phyloP scores from a whole-genome alignment of 2,329 filamentous ascomycete genomes.

The Ilyonectria destructans region DNA sequence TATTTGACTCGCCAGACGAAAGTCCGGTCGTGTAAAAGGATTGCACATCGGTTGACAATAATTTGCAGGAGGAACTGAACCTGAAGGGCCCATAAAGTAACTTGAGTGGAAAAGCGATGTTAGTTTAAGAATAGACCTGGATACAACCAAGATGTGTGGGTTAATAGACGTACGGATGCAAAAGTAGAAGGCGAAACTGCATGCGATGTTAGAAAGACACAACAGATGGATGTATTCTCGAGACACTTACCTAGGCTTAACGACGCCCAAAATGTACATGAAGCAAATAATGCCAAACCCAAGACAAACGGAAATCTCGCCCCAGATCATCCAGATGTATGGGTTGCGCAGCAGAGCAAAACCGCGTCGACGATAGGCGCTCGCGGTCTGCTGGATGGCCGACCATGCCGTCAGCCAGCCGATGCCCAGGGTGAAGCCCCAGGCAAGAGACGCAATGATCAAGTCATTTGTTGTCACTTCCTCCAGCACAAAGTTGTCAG shows the following conservation, averaged over 20 bases:
- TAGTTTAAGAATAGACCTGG: neutral
- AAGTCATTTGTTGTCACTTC: conserved; percentile 30
- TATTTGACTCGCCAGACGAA: too few relatives aligned
- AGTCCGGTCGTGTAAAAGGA: too few relatives aligned
- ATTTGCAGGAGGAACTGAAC: too few relatives aligned
- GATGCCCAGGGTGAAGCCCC: conserved; percentile 45
- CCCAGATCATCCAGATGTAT: conserved; percentile 64
- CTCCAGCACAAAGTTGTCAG: conserved; percentile 20
- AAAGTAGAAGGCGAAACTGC: conserved; percentile 26
- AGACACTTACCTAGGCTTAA: conserved; percentile 30
- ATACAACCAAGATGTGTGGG: neutral
- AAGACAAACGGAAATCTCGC: conserved; percentile 59
- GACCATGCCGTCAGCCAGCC: too few relatives aligned
- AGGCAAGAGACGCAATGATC: conserved; percentile 50
- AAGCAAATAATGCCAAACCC: conserved; percentile 57
- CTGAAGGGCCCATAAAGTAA: conserved; percentile 43
- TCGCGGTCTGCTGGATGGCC: too few relatives aligned
- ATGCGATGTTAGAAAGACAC: too few relatives aligned
- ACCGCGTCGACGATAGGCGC: too few relatives aligned
- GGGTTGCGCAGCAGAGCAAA: too few relatives aligned
- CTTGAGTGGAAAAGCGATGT: neutral
- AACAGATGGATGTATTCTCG: neutral
- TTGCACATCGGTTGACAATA: too few relatives aligned
- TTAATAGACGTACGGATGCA: conserved; percentile 21
- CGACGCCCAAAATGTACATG: conserved; percentile 37